Conservation (phyloP, 306 rosid genomes). For the Rubus parviflorus region DNA sequence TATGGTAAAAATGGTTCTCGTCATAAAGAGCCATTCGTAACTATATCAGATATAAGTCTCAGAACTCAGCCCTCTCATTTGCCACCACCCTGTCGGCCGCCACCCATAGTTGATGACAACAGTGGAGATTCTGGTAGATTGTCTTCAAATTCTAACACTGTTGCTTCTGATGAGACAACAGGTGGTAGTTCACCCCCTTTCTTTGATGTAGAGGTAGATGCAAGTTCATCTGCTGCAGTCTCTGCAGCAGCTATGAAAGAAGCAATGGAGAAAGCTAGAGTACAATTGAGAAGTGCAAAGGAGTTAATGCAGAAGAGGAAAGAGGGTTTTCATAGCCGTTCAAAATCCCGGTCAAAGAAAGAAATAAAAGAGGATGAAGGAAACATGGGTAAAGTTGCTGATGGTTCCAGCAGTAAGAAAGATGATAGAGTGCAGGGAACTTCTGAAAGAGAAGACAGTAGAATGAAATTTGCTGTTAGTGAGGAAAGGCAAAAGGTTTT, state of each 20-base stretch:
- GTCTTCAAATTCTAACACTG: conserved; percentile 32
- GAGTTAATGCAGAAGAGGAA: conserved; percentile 64
- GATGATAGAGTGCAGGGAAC: conserved; percentile 39
- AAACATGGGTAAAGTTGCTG: conserved; percentile 30
- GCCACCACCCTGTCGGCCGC: conserved; percentile 95
- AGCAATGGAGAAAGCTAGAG: conserved; percentile 59
- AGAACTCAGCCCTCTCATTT: conserved; percentile 72
- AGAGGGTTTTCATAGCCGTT: conserved; percentile 42
- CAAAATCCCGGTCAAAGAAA: conserved; percentile 36
- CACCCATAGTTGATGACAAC: conserved; percentile 55
- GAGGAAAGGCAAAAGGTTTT: conserved; percentile 56
- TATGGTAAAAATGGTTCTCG: conserved; percentile 38
- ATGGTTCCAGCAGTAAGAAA: conserved; percentile 37
- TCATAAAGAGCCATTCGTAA: conserved; percentile 47
- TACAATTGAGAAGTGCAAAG: conserved; percentile 55
- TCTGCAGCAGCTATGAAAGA: conserved; percentile 72
- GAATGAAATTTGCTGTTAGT: conserved; percentile 29
- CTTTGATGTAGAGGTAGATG: conserved; percentile 86
- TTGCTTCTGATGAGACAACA: conserved; percentile 48
- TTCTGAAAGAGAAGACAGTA: conserved; percentile 37
- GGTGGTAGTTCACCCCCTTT: conserved; percentile 63
- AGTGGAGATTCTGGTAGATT: conserved; percentile 41
- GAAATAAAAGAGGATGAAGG: conserved; percentile 44
- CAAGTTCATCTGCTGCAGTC: conserved; percentile 70
- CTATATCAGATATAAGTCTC: conserved; percentile 75